Conservation (phyloP, 306 rosid genomes). For the Ormosia semicastrata region DNA sequence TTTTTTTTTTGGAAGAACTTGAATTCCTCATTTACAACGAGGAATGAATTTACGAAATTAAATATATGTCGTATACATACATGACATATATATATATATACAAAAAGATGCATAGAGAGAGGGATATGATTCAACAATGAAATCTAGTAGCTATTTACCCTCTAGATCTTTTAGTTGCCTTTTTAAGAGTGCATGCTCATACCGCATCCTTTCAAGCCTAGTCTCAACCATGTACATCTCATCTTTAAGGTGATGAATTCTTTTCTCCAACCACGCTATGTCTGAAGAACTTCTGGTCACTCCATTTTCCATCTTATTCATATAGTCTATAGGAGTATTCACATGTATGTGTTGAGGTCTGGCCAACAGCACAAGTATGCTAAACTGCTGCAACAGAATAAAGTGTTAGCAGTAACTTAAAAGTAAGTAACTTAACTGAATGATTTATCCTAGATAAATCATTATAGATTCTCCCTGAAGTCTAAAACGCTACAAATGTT, state of each 20-base stretch:
- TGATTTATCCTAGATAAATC: neutral
- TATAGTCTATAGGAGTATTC: slow-evolving; percentile 50
- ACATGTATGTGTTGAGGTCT: slow-evolving; percentile 85
- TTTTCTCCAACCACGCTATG: slow-evolving; percentile 80
- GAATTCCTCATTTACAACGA: slow-evolving; percentile 16
- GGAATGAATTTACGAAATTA: neutral
- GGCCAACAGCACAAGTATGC: slow-evolving; percentile 75
- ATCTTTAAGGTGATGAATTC: slow-evolving; percentile 82
- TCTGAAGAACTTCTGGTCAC: slow-evolving; percentile 53
- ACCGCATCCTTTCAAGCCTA: slow-evolving; percentile 80
- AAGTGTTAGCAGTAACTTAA: neutral
- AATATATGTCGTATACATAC: neutral
- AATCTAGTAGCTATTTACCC: slow-evolving; percentile 20
- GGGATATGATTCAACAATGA: neutral
- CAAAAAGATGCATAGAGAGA: neutral
- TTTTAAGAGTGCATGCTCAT: slow-evolving; percentile 69
- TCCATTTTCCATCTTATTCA: slow-evolving; percentile 41
- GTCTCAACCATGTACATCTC: slow-evolving; percentile 90
- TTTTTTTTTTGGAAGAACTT: neutral
- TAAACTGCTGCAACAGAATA: slow-evolving; percentile 70
- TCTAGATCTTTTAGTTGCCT: slow-evolving; percentile 64
- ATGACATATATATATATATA: slow-evolving; percentile 1
- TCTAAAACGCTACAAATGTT: neutral
- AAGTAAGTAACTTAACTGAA: neutral
- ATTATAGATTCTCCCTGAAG: neutral